A percentile compares a stretch with the other conserved stretches of the same genome.
Conservation (phyloP, 768 basidiomycete species). For the Tylopilus balloui region DNA sequence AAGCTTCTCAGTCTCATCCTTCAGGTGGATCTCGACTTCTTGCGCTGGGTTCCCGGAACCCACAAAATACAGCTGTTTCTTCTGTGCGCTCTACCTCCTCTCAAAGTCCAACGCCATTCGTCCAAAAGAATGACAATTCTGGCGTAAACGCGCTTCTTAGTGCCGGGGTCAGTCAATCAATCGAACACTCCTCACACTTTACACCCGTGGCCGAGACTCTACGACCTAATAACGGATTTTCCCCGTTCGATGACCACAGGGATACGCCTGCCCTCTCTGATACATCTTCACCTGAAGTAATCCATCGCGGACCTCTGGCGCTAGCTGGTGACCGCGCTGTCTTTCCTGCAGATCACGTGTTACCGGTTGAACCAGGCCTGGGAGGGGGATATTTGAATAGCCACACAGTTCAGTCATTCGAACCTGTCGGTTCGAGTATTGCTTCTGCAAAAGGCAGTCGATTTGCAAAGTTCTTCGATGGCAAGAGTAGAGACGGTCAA, state of each 20-base stretch:
- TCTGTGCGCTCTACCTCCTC: slow-evolving; percentile 19
- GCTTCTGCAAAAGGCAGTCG: slow-evolving; percentile 69
- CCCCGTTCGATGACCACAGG: slow-evolving; percentile 51
- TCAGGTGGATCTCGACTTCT: slow-evolving; percentile 42
- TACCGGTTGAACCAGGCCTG: slow-evolving; percentile 12
- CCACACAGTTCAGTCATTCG: slow-evolving; percentile 18
- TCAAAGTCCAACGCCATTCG: slow-evolving; percentile 22
- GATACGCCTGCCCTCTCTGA: slow-evolving; percentile 7
- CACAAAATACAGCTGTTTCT: slow-evolving; percentile 16
- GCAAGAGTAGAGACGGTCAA: slow-evolving; percentile 50
- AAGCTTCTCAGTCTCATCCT: slow-evolving; percentile 35
- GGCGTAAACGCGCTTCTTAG: slow-evolving; percentile 8
- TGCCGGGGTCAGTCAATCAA: slow-evolving; percentile 8
- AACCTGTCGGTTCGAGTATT: slow-evolving; percentile 40
- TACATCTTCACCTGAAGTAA: slow-evolving; percentile 16
- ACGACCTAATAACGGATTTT: slow-evolving; percentile 38
- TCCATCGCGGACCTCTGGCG: slow-evolving; percentile 17
- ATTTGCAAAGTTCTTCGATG: slow-evolving; percentile 84
- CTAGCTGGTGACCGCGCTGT: slow-evolving; percentile 19
- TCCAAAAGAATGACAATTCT: slow-evolving; percentile 22
- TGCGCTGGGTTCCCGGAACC: slow-evolving; percentile 32
- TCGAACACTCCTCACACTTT: slow-evolving; percentile 17
- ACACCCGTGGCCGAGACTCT: slow-evolving; percentile 8
- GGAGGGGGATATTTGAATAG: slow-evolving; percentile 16
- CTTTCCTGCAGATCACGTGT: slow-evolving; percentile 23